phyloP scores from a whole-genome alignment of 495 filamentous ascomycete genomes.

The Cladorrhinum samala region DNA sequence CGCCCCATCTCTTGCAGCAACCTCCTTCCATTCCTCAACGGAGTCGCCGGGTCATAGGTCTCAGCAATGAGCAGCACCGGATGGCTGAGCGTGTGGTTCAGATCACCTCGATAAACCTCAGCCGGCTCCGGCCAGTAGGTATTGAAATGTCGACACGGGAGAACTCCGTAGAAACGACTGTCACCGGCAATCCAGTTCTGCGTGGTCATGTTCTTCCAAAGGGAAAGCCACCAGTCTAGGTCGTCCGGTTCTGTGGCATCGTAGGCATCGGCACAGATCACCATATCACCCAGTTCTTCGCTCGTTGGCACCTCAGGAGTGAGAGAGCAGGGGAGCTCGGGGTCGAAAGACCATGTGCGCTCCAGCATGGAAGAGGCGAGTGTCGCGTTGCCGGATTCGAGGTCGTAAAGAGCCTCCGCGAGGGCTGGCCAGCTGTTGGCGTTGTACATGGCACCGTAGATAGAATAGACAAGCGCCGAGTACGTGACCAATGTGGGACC shows the following conservation, averaged over 20 bases:
- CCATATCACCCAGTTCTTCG: slow-evolving; percentile 30
- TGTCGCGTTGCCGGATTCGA: slow-evolving; percentile 39
- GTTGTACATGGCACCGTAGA: slow-evolving; percentile 39
- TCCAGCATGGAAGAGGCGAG: slow-evolving; percentile 31
- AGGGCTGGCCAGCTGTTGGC: slow-evolving; percentile 34
- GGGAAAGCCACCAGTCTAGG: slow-evolving; percentile 36
- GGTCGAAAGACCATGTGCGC: slow-evolving; percentile 35
- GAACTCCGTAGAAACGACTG: slow-evolving; percentile 34
- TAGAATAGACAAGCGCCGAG: slow-evolving; percentile 29
- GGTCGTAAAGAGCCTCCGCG: slow-evolving; percentile 34
- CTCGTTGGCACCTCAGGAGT: slow-evolving; percentile 21
- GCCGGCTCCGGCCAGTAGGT: slow-evolving; percentile 39
- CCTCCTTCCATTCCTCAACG: slow-evolving; percentile 39
- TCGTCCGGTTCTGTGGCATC: slow-evolving; percentile 36
- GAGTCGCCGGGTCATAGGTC: slow-evolving; percentile 43
- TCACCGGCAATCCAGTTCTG: slow-evolving; percentile 41
- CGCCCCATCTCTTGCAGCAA: slow-evolving; percentile 37
- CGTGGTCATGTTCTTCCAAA: slow-evolving; percentile 40
- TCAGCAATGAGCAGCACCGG: slow-evolving; percentile 41
- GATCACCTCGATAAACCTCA: slow-evolving; percentile 38
- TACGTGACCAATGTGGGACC: slow-evolving; percentile 40
- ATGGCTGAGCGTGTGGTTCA: slow-evolving; percentile 35
- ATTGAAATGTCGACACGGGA: slow-evolving; percentile 38
- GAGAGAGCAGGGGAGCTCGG: slow-evolving; percentile 24
- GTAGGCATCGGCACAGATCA: slow-evolving; percentile 40